These are phyloP conservation scores for Diospyros lotus DNA, from an alignment of 148 eudicot species.

Conservation along the genomic window DNA sequence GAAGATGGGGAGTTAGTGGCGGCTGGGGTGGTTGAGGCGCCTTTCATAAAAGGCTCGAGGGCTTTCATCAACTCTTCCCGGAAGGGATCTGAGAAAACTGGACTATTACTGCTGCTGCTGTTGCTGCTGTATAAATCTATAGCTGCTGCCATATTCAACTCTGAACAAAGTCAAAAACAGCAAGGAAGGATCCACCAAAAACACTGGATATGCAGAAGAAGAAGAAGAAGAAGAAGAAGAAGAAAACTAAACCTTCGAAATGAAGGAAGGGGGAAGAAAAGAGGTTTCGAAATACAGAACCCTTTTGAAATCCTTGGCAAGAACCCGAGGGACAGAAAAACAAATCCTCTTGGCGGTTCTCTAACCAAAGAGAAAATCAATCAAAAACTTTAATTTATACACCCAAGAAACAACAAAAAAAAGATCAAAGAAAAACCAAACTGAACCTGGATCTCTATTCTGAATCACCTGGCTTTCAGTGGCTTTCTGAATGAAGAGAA, in stretches of 20 bases:
- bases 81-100: conserved; percentile 36
- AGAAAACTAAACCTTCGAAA: conserved; percentile 7
- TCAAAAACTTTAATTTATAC: background rate
- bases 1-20: conserved; percentile 18
- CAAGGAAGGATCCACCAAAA: background rate
- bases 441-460: conserved; percentile 37
- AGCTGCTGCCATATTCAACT: conserved; percentile 39
- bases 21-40: conserved; percentile 31
- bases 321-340: conserved; percentile 30
- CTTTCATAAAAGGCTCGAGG: conserved; percentile 58
- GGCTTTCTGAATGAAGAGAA: no score
- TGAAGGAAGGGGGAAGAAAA: conserved; percentile 22
- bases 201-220: background rate
- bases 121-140: conserved; percentile 30
- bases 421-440: no score
- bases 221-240: background rate
- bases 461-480: conserved; percentile 27
- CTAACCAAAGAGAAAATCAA: background rate
- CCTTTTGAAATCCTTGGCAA: conserved; percentile 11
- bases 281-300: conserved; percentile 20
- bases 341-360: conserved; percentile 27
- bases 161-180: background rate
- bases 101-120: conserved; percentile 19
- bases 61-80: conserved; percentile 62
- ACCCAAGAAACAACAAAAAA: conserved; percentile 1